phyloP scores from a whole-genome alignment of 2,329 filamentous ascomycete species.

The Pseudogymnoascus sp. region DNA sequence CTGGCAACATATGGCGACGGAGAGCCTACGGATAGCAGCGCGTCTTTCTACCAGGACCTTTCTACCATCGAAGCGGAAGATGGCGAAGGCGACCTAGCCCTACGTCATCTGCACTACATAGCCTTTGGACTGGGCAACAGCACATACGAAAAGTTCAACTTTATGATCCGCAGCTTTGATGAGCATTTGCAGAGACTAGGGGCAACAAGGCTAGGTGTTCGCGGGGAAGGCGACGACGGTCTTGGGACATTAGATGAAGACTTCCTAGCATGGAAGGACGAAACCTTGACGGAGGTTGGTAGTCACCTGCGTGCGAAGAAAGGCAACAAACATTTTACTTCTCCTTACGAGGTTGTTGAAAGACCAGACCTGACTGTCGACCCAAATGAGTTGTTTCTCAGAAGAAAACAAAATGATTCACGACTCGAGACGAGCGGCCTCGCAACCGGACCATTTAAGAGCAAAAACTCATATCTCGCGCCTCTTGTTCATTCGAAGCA shows the following conservation, averaged over 20 bases:
- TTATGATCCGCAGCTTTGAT: conserved; percentile 27
- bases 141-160: conserved; percentile 33
- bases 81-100: background rate
- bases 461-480: conserved; percentile 12
- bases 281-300: conserved; percentile 19
- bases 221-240: conserved; percentile 29
- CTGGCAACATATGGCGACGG: conserved; percentile 35
- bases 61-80: conserved; percentile 15
- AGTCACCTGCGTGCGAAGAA: background rate
- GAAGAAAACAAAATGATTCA: too few species aligned
- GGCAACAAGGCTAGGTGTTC: conserved; percentile 22
- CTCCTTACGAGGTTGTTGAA: background rate
- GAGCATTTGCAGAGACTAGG: conserved; percentile 21
- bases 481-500: conserved; percentile 17
- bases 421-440: background rate
- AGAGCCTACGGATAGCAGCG: conserved; percentile 33
- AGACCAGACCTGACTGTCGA: background rate
- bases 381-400: background rate
- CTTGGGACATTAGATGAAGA: conserved; percentile 26
- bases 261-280: conserved; percentile 31
- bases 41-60: conserved; percentile 25
- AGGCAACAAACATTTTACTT: background rate
- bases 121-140: conserved; percentile 34
- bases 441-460: background rate
- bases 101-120: conserved; percentile 25